A percentile compares a stretch with the other conserved stretches of the same genome.
Evolutionary conservation across 1,284 basidiomycete genomes (phyloP).

Genomic region (Neonothopanus nambi): DNA sequence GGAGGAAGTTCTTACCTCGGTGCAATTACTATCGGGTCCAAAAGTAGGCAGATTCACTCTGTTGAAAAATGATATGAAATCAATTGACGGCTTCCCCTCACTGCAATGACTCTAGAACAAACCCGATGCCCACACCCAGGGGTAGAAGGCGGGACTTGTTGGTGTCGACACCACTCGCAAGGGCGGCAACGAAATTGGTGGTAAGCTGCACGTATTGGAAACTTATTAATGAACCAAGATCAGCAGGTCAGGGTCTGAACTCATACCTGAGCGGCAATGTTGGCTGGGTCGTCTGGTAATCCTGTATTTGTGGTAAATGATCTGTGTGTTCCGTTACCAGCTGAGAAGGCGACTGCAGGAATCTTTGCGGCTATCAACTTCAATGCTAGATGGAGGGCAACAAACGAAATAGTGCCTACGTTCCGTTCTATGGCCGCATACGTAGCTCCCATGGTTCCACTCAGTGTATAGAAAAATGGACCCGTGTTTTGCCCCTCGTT

Average conservation of each 20-base stretch:
- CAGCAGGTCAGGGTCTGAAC: background rate
- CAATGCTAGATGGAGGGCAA: background rate
- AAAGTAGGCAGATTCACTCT: constrained; percentile 13
- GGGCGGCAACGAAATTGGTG: constrained; percentile 16
- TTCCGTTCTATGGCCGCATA: constrained; percentile 14
- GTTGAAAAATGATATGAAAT: too few relatives aligned
- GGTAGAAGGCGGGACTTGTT: constrained; percentile 10
- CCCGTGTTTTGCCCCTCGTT: constrained; percentile 16
- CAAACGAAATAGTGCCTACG: background rate
- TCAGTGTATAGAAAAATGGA: constrained; percentile 15
- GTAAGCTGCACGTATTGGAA: constrained; percentile 7
- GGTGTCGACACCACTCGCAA: constrained; percentile 9
- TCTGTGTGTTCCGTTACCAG: constrained; percentile 14
- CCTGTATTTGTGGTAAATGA: constrained; percentile 16
- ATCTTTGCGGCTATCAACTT: constrained; percentile 1
- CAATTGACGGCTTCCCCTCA: background rate
- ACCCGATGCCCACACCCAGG: constrained; percentile 16
- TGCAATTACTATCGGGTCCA: constrained; percentile 10
- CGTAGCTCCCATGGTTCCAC: constrained; percentile 15
- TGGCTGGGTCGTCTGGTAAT: constrained; percentile 11
- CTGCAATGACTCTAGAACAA: background rate
- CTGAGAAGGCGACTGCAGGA: constrained; percentile 16
- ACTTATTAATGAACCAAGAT: background rate
- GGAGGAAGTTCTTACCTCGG: background rate
- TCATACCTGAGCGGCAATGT: constrained; percentile 12